Base-by-base conservation (phyloP, 805 yeast species). In the Starmerella cellae region DNA sequence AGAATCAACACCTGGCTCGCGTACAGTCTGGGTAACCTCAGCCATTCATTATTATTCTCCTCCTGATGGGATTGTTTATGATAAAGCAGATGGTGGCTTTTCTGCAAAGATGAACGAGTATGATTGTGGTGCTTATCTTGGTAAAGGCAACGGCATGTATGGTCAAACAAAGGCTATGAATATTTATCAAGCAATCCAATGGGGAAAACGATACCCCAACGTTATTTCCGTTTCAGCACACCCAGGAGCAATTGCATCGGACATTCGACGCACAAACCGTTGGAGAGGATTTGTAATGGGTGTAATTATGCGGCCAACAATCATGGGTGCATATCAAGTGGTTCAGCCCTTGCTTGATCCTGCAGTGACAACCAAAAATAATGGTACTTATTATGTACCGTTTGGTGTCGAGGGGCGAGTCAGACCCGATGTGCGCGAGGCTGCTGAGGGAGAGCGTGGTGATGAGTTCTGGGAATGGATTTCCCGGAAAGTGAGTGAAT, bases 101-200 rank as follows among this genome's bases (percentile, higher is more conserved):
- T 19, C 28, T 9, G 9, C 10, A 9, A 21, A 21, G 28, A 57
- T 61, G 47, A 53, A 55, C 46, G 56, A 54, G 32, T 51, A 21
- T 22, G 50, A 47, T 20, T 45, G 43, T 22, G 56, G 52, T 0
- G 28, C 51, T 22, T 32, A 31, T 16, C 42, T 46, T 3, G 52
- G 49, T 27, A 24, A 41, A 5, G 53, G 54, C 22, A 50, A 55
- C 32, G 47, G 52, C 17, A 45, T 49, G 39, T 68, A 71, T 48
- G 70, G 67, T 13, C 74, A 70, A 50, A 62, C 70, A 22, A 71
- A 71, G 55, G 69, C 71, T 2, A 62, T 64, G 39, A 62, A 60
- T 39, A 53, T 65, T 20, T 60, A 62, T 41, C 66, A 66, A 45
- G 60, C 68, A 1, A 49, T 55, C 9, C 51, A 55, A 35, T 69